Evolutionary conservation across 441 rosid species (phyloP).

Genomic region (Gossypium trilobum): DNA sequence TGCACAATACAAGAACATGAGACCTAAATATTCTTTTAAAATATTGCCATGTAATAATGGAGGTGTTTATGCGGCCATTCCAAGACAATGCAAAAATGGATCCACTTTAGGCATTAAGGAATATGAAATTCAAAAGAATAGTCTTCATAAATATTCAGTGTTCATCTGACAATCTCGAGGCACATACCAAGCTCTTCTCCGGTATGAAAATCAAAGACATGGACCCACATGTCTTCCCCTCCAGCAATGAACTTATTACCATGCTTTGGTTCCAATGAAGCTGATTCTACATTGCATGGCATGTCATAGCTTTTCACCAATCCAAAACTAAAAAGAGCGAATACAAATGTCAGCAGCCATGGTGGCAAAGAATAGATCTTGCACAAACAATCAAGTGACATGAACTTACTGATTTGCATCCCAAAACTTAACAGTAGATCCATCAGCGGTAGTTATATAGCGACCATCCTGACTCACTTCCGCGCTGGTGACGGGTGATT

Average conservation of each 20-base stretch:
- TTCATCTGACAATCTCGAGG: background rate
- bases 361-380: background rate
- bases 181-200: conserved; percentile 77
- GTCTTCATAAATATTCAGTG: background rate
- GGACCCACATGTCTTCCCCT: conserved; percentile 48
- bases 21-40: background rate
- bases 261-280: conserved; percentile 80
- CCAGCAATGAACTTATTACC: conserved; percentile 84
- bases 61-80: background rate
- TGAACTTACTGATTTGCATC: conserved; percentile 81
- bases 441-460: conserved; percentile 82
- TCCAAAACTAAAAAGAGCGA: conserved; percentile 39
- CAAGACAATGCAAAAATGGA: background rate
- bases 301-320: conserved; percentile 57
- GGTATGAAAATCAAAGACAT: conserved; percentile 68
- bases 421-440: conserved; percentile 85
- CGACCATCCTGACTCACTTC: conserved; percentile 92
- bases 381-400: conserved; percentile 6
- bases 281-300: conserved; percentile 81
- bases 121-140: background rate
- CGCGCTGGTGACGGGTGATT: conserved; percentile 77
- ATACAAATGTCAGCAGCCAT: background rate
- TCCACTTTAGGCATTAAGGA: background rate
- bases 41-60: background rate
- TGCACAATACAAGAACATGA: background rate